Evolutionary conservation across 78 protist species (phyloP).

Genomic region (Cavenderia fasciculata): DNA sequence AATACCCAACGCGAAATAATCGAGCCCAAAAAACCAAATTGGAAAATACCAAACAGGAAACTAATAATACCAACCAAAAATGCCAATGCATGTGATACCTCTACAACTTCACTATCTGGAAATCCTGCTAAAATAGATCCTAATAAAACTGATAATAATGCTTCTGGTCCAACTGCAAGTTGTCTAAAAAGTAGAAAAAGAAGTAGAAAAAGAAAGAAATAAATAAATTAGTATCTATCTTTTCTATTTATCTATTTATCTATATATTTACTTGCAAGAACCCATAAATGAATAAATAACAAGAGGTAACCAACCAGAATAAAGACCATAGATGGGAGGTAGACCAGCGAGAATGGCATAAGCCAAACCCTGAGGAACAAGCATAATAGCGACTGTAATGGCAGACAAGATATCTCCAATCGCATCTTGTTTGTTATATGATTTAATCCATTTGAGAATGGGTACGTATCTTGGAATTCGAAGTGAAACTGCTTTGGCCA

Average conservation of each 20-base stretch:
- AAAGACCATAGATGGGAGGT: constrained; percentile 86
- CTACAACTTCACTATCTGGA: not conserved
- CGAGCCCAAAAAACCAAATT: constrained; percentile 72
- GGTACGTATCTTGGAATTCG: constrained; percentile 58
- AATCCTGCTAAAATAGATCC: constrained; percentile 16
- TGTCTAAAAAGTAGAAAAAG: constrained; percentile 6
- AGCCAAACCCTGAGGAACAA: constrained; percentile 86
- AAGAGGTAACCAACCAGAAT: constrained; percentile 86
- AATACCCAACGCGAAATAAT: constrained; percentile 70
- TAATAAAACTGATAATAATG: constrained; percentile 65
- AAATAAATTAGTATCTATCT: too few species aligned
- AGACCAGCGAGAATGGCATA: constrained; percentile 84
- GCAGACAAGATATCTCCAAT: constrained; percentile 83
- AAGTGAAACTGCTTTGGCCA: constrained; percentile 29
- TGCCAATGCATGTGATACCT: constrained; percentile 28
- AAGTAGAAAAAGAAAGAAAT: not conserved
- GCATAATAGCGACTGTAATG: constrained; percentile 85
- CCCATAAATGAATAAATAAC: constrained; percentile 90
- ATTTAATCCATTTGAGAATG: constrained; percentile 59
- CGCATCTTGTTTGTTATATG: constrained; percentile 54
- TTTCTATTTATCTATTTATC: too few species aligned
- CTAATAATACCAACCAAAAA: constrained; percentile 68
- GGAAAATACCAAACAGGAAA: constrained; percentile 71
- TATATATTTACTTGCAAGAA: constrained; percentile 70
- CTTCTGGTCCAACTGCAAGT: constrained; percentile 81